Conservation (phyloP, 306 rosid species). For the Lathyrus oleraceus region DNA sequence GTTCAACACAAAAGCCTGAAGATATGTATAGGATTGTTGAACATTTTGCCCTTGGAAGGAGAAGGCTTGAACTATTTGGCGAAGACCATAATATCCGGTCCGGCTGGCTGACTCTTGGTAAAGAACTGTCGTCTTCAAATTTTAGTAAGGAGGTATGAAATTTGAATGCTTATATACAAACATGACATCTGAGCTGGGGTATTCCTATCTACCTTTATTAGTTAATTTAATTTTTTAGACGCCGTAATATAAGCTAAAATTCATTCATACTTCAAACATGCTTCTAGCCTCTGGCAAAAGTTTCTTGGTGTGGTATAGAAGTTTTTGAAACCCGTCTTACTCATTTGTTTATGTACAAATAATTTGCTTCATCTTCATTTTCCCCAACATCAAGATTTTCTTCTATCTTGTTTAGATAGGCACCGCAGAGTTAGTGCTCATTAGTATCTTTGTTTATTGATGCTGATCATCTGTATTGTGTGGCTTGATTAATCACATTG, state of each 20-base stretch:
- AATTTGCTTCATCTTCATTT: conserved; percentile 4
- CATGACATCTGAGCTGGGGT: neutral
- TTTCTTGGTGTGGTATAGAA: conserved; percentile 6
- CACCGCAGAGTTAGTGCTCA: neutral
- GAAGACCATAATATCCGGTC: conserved; percentile 96
- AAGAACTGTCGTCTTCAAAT: conserved; percentile 81
- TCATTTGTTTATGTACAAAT: neutral
- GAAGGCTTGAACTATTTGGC: conserved; percentile 96
- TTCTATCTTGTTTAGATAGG: conserved; percentile 7
- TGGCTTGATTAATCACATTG: conserved; percentile 35
- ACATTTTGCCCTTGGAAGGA: conserved; percentile 98
- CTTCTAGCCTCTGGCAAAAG: neutral
- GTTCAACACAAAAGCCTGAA: conserved; percentile 98
- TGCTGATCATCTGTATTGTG: conserved; percentile 11
- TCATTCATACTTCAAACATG: neutral
- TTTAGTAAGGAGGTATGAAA: conserved; percentile 74
- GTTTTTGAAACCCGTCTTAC: conserved; percentile 6
- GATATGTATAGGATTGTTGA: conserved; percentile 98
- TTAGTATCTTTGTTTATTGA: neutral
- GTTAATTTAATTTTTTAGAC: neutral
- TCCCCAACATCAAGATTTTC: conserved; percentile 16
- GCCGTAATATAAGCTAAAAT: conserved; percentile 13
- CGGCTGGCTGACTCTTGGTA: conserved; percentile 93
- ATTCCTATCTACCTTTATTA: conserved; percentile 15
- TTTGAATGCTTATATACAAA: conserved; percentile 15